Evolutionary conservation across 139 green algal species (phyloP).

Genomic region (Chlamydomonas sp.): DNA sequence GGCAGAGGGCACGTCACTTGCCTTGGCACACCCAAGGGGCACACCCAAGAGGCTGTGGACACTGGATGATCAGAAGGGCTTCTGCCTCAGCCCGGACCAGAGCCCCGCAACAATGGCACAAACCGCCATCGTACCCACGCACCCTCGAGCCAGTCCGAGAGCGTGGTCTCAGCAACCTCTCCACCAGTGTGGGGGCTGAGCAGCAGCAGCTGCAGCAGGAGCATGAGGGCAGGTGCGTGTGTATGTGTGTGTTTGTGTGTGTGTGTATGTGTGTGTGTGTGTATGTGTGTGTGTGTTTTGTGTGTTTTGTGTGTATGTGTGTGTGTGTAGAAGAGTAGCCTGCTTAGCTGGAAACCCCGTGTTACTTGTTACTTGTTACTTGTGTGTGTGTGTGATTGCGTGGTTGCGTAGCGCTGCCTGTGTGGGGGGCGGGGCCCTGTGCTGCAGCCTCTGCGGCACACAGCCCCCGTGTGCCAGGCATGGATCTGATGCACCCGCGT

Average conservation of each 20-base stretch:
- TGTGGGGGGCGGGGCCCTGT: no score
- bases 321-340: not conserved
- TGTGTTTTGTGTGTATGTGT: not conserved
- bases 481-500: not conserved
- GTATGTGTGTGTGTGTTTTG: not conserved
- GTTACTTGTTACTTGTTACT: not conserved
- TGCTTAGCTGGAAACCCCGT: not conserved
- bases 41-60: no score
- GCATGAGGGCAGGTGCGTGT: not conserved
- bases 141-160: conserved; percentile 8
- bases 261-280: not conserved
- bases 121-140: no score
- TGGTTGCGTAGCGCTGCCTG: no score
- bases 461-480: conserved; percentile 3
- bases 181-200: not conserved
- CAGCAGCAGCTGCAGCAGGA: not conserved
- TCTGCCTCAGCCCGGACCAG: no score
- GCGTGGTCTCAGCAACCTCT: not conserved
- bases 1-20: no score
- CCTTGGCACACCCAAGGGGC: no score
- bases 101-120: no score
- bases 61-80: no score
- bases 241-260: not conserved
- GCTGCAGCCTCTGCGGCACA: no score
- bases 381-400: no score